Conservation (phyloP, 768 basidiomycete genomes). For the Leccinum boreale region DNA sequence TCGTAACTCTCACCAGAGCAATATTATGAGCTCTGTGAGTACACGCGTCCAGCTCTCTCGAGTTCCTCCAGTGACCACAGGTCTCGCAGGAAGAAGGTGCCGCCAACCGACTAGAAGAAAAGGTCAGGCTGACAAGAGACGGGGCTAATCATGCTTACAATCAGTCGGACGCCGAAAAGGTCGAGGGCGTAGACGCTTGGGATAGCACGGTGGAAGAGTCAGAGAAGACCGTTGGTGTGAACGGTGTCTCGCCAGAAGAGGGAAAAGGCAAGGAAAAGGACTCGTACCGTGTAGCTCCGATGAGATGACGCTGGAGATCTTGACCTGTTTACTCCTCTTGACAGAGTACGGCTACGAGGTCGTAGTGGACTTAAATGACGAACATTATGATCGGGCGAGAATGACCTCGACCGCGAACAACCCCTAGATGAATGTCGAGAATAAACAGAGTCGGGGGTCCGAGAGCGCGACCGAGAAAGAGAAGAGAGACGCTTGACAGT, state of each 20-base stretch:
- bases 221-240: too few relatives aligned
- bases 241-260: too few relatives aligned
- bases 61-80: too few relatives aligned
- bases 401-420: conserved; percentile 59
- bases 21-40: too few relatives aligned
- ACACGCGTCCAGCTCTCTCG: too few relatives aligned
- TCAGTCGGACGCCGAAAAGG: conserved; percentile 22
- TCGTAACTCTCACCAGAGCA: too few relatives aligned
- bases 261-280: too few relatives aligned
- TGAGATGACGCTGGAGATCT: conserved; percentile 44
- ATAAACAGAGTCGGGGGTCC: conserved; percentile 57
- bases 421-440: conserved; percentile 63
- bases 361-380: conserved; percentile 48
- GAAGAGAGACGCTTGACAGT: conserved; percentile 42
- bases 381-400: conserved; percentile 56
- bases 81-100: conserved; percentile 78
- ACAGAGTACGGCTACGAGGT: conserved; percentile 27
- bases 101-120: conserved; percentile 81
- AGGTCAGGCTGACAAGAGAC: conserved; percentile 71
- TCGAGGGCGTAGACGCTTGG: conserved; percentile 7
- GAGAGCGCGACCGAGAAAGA: conserved; percentile 50
- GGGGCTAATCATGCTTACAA: conserved; percentile 52
- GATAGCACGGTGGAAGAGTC: too few relatives aligned
- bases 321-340: conserved; percentile 36
- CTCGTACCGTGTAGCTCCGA: conserved; percentile 32